phyloP scores from a whole-genome alignment of 2,329 filamentous ascomycete species.

The Didymella pinodella region DNA sequence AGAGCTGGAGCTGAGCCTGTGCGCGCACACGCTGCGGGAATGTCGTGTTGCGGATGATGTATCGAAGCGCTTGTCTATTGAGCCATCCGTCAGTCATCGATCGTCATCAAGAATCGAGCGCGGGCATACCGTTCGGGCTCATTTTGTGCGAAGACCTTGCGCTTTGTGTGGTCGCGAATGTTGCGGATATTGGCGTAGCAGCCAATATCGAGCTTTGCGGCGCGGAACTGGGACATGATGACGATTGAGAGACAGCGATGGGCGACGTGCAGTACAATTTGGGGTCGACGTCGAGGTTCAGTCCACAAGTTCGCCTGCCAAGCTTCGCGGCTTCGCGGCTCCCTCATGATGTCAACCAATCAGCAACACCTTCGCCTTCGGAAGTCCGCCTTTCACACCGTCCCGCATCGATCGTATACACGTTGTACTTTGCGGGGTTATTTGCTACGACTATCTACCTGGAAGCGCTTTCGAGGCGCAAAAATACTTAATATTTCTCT shows the following conservation, averaged over 20 bases:
- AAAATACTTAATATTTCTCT: neutral
- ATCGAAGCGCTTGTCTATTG: conserved; percentile 77
- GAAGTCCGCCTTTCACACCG: conserved; percentile 5
- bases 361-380: conserved; percentile 12
- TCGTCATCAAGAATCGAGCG: conserved; percentile 12
- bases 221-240: conserved; percentile 74
- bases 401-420: neutral
- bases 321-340: conserved; percentile 25
- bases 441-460: neutral
- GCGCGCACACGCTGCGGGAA: conserved; percentile 83
- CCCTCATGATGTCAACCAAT: conserved; percentile 21
- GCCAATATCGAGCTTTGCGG: conserved; percentile 88
- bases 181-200: conserved; percentile 86
- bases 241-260: conserved; percentile 28
- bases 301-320: conserved; percentile 22
- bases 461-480: neutral
- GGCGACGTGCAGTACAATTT: conserved; percentile 3
- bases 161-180: conserved; percentile 95
- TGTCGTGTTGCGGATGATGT: conserved; percentile 91
- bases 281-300: conserved; percentile 8
- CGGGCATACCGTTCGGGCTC: conserved; percentile 82
- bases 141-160: conserved; percentile 85
- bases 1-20: conserved; percentile 90
- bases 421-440: neutral
- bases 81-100: conserved; percentile 13